These are phyloP conservation scores for Diplocarpon mali DNA, from an alignment of 2,329 filamentous ascomycete species.

Conservation along the genomic window DNA sequence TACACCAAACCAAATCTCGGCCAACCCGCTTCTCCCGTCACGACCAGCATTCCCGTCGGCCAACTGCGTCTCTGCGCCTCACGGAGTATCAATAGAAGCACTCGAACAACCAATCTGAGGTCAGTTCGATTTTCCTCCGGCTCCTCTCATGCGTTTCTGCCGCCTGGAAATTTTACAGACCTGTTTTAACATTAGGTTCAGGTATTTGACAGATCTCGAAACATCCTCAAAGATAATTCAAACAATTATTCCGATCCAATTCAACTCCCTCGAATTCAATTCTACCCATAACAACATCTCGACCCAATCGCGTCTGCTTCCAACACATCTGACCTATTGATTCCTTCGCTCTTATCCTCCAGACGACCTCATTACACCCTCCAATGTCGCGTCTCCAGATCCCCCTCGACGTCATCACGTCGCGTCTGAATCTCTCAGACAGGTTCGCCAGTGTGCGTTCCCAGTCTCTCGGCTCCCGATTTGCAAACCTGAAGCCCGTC, in stretches of 20 bases:
- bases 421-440: slow-evolving; percentile 73
- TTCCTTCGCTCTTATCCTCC: neutral
- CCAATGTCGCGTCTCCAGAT: slow-evolving; percentile 83
- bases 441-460: slow-evolving; percentile 76
- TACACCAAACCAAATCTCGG: neutral
- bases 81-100: no score
- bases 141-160: neutral
- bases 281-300: slow-evolving; percentile 4
- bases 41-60: neutral
- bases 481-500: slow-evolving; percentile 83
- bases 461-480: slow-evolving; percentile 68
- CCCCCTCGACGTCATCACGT: slow-evolving; percentile 82
- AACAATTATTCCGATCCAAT: neutral
- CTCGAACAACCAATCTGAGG: neutral
- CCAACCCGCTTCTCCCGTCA: no score
- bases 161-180: no score
- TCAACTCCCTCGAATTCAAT: neutral
- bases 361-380: neutral
- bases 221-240: neutral
- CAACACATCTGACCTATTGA: neutral
- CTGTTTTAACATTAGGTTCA: slow-evolving; percentile 15
- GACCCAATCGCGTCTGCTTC: neutral
- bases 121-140: no score
- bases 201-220: slow-evolving; percentile 21
- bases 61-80: neutral